Evolutionary conservation across 2,329 filamentous ascomycete species (phyloP), one percentile per base, ranked within the genome.

Genomic region (Fusarium nurragi): DNA sequence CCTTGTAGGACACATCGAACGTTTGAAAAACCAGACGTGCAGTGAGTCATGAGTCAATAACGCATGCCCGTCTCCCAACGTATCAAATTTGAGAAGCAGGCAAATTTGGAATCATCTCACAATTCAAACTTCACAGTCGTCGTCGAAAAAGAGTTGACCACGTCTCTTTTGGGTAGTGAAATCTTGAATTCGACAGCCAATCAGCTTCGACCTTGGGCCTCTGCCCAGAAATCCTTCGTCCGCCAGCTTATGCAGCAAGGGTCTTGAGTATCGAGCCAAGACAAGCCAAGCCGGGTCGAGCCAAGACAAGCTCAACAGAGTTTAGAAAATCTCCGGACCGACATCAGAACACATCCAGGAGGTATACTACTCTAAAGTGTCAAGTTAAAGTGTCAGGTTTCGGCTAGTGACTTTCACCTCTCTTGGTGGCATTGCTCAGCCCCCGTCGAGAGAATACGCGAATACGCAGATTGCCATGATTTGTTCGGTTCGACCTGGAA

Each of bases 111-210:
- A 16, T 28, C 5, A n/a, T 26, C 11, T n/a, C 6, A 13, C 21
- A 36, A 13, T 14, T n/a, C 18, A 18, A 32, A 25, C n/a, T 9
- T 10, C 9, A 12, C 26, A 55, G 25, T 50, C 45, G 59, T 65
- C 43, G 59, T 67, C 46, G 22, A 60, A 67, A 64, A 64, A 67
- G 64, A 64, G 49, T 64, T 66, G 28, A 37, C 23, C 14, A 28
- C 18, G 28, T 51, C 50, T 54, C 23, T n/a, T 53, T 51, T 54
- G 34, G 48, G 64, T 46, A 64, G 38, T n/a, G 16, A 25, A 60
- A 36, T 34, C 47, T 57, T 34, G 30, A 57, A 50, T 38, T 32
- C n/a, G n/a, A 13, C 11, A 22, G 13, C 64, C 64, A 67, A 67
- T 67, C 54, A 67, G 30, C 18, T 34, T 40, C 22, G 18, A 18